These are phyloP conservation scores for Mortierella sp. DNA, from an alignment of 371 early-diverging fungal species.

Conservation along the genomic window DNA sequence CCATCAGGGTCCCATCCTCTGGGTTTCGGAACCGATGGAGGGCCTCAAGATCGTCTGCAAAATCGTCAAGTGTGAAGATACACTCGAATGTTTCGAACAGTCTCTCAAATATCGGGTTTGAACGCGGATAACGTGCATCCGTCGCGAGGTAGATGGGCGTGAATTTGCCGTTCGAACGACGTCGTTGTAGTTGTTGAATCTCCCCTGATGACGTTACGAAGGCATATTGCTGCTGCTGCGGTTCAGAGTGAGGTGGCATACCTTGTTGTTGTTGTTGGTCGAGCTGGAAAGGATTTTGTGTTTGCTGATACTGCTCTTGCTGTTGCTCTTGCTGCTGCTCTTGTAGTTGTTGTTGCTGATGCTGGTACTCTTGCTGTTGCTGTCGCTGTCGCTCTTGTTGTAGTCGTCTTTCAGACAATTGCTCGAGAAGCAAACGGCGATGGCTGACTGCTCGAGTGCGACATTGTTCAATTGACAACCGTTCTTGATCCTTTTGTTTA, in stretches of 20 bases:
- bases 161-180: slow-evolving; percentile 39
- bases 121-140: slow-evolving; percentile 63
- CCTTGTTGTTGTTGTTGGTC: too few species aligned
- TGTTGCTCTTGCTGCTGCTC: background rate
- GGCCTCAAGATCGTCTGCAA: slow-evolving; percentile 57
- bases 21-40: slow-evolving; percentile 60
- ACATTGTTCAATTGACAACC: slow-evolving; percentile 43
- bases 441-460: slow-evolving; percentile 30
- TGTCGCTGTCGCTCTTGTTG: slow-evolving; percentile 4
- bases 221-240: slow-evolving; percentile 14
- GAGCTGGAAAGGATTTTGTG: too few species aligned
- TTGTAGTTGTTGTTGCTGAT: background rate
- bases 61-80: slow-evolving; percentile 67
- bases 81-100: slow-evolving; percentile 68
- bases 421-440: slow-evolving; percentile 9
- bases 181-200: slow-evolving; percentile 9
- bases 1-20: slow-evolving; percentile 62
- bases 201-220: background rate
- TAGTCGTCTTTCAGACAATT: too few species aligned
- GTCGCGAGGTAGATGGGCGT: slow-evolving; percentile 71
- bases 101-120: slow-evolving; percentile 64
- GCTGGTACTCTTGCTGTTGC: background rate
- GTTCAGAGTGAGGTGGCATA: too few species aligned
- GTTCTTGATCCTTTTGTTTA: slow-evolving; percentile 6
- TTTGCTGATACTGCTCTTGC: background rate